Base-by-base conservation (phyloP, 2,329 filamentous ascomycete genomes). In the Xylaria polymorpha region DNA sequence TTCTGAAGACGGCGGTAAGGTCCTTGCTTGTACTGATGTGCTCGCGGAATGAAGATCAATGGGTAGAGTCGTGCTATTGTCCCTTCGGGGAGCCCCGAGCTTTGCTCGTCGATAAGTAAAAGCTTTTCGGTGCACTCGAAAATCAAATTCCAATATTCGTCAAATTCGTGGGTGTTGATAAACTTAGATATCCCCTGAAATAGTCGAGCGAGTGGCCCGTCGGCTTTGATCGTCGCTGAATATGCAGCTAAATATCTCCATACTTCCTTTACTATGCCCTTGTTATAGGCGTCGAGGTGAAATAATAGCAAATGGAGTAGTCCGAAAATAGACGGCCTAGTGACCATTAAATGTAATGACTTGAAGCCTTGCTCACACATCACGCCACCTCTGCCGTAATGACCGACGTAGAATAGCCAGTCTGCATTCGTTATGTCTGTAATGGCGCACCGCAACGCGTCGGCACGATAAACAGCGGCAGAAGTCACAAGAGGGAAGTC, bases 351-450 rank as follows among this genome's bases (percentile, higher is more conserved):
- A 53, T 77, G 76, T 48, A 77, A 59, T 9, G 74, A 74, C 53
- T 72, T 73, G 59, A 77, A 77, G 9, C 75, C 76, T 51, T 75
- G 64, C 57, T 77, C 75, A 63, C 74, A 75, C 75, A 77, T 77
- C 3, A 68, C 71, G 32, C 76, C 76, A 9, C 74, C 76, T 63
- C 71, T 69, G 46, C 75, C 72, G 57, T 66, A 74, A 35, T 75
- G 72, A 18, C 76, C 76, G 3, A 77, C 71, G 35, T 73, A 71
- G 53, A 77, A 77, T 10, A 77, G 50, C 76, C 76, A 77, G 63
- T 77, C 76, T 22, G 74, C 76, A 58, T 77, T 77, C 15, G 75
- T 77, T 25, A 77, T 75, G 35, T 77, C 76, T 12, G 76, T 77
- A 41, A 77, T 77, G 15, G 76, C 74, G 37, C 75, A 77, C n/a